A percentile compares a stretch with the other conserved stretches of the same genome.
These are phyloP conservation scores for Rhizopogon sp. DNA, from an alignment of 768 basidiomycete genomes.

Conservation along the genomic window DNA sequence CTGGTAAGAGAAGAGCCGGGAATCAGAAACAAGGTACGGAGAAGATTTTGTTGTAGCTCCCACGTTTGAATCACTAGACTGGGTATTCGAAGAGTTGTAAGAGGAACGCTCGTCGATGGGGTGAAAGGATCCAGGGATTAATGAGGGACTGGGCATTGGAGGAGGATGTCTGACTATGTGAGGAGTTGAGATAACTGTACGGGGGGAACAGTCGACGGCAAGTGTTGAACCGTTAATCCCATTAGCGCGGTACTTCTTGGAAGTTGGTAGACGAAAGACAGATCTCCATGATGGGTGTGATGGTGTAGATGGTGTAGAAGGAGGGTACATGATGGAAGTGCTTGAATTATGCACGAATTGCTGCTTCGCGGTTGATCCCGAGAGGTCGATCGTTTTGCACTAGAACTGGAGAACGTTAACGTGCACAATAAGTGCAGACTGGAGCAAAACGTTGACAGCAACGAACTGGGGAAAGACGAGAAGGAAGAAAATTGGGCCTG, in stretches of 20 bases:
- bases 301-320: slow-evolving; percentile 18
- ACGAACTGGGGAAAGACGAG: not conserved
- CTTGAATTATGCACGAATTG: not conserved
- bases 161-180: slow-evolving; percentile 20
- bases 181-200: slow-evolving; percentile 21
- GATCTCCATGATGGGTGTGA: slow-evolving; percentile 56
- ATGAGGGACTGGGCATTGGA: slow-evolving; percentile 41
- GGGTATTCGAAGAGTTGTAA: slow-evolving; percentile 73
- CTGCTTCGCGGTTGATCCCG: slow-evolving; percentile 19
- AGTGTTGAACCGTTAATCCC: slow-evolving; percentile 34
- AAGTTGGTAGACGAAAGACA: slow-evolving; percentile 66
- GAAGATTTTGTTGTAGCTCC: slow-evolving; percentile 23
- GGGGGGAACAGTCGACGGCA: slow-evolving; percentile 43
- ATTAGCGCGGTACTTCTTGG: slow-evolving; percentile 45
- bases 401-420: not conserved
- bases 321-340: slow-evolving; percentile 19
- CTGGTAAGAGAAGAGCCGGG: slow-evolving; percentile 8
- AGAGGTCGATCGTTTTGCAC: slow-evolving; percentile 15
- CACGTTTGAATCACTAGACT: slow-evolving; percentile 66
- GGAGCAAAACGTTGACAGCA: not conserved
- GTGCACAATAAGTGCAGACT: not conserved
- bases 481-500: slow-evolving; percentile 4
- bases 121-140: slow-evolving; percentile 50
- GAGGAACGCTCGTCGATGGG: slow-evolving; percentile 64
- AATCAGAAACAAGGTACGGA: slow-evolving; percentile 24